Conservation (phyloP, 345 rosid species). For the Hypericum androsaemum region DNA sequence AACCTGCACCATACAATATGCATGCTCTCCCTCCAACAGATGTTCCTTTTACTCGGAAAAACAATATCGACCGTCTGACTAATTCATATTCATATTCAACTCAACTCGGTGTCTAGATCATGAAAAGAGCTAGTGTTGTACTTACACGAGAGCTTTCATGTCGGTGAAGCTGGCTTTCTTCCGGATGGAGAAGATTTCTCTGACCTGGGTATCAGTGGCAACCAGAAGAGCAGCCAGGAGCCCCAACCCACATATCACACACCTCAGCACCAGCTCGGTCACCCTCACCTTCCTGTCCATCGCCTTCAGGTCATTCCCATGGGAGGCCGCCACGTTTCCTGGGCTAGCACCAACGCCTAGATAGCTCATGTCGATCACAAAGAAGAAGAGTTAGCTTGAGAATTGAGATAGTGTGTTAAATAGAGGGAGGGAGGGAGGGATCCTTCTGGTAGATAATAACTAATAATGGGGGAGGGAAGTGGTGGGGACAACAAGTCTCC, state of each 20-base stretch:
- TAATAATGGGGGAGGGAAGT: too few relatives aligned
- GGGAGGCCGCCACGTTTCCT: constrained; percentile 45
- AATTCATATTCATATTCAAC: too few relatives aligned
- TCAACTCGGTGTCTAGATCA: not conserved
- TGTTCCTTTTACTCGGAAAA: too few relatives aligned
- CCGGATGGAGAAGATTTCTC: constrained; percentile 55
- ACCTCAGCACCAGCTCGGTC: constrained; percentile 68
- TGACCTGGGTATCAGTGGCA: constrained; percentile 63
- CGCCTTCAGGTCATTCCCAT: constrained; percentile 41
- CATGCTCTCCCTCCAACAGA: too few relatives aligned
- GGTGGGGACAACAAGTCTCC: too few relatives aligned
- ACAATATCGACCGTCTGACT: too few relatives aligned
- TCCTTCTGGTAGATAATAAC: too few relatives aligned
- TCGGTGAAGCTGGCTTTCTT: constrained; percentile 73
- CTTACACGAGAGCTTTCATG: constrained; percentile 93
- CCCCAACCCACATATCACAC: constrained; percentile 45
- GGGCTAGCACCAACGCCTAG: constrained; percentile 63
- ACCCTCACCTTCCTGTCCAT: constrained; percentile 57
- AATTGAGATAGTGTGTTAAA: too few relatives aligned
- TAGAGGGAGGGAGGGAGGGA: too few relatives aligned
- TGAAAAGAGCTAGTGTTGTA: not conserved
- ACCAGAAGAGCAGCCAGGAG: constrained; percentile 54
- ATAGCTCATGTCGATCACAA: constrained; percentile 47
- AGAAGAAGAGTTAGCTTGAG: too few relatives aligned
- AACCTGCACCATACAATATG: constrained; percentile 35